Evolutionary conservation across 129 eudicot species (phyloP), one percentile per base, ranked within the genome.

Genomic region (Mikania micrantha): DNA sequence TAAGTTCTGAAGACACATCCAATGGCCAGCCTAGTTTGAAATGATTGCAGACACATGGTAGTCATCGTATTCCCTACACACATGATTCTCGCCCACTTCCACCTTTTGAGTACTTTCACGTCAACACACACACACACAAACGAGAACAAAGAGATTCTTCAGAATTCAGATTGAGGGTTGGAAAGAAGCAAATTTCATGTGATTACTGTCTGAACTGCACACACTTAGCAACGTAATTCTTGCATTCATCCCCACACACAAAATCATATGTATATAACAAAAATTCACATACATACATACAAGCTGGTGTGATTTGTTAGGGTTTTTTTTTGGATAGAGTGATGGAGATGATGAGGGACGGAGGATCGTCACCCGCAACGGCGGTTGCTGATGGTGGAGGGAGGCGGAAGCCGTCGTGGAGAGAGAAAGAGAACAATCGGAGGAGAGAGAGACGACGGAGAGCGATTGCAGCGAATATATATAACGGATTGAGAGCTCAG

Each of bases 391-490:
- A 62, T 9, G 79, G 81, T 5, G 82, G 83, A 64, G 96, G 90
- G 69, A 59, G 99, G 86, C 77, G 99, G 85, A 93, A 93, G 77
- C 99, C 99, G 59, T 93, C 99, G 22, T 89, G 92, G 96, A 88
- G 92, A 57, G 99, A 93, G 85, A 93, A 95, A 32, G 99, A 93
- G 85, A 93, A 88, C 58, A 93, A 93, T 58, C 74, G 95, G 73
- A 81, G 96, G 84, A 82, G 99, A 79, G 99, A 93, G 82, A 84
- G 95, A 78, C 75, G 99, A 54, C 72, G 99, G 74, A 80, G 99
- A 48, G 99, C 99, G 0, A 77, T 93, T 47, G 99, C 99, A 0
- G 92, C 99, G 4, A 93, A 93, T 80, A 93, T 93, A 4, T 93
- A 82, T 31, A 45, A 85, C 21, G 99, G 99, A 17, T 63, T 93